Percentiles rank a stretch among this genome's conserved stretches.
These are phyloP conservation scores for Eucalyptus paniculata DNA, from an alignment of 345 rosid genomes.

Conservation along the genomic window DNA sequence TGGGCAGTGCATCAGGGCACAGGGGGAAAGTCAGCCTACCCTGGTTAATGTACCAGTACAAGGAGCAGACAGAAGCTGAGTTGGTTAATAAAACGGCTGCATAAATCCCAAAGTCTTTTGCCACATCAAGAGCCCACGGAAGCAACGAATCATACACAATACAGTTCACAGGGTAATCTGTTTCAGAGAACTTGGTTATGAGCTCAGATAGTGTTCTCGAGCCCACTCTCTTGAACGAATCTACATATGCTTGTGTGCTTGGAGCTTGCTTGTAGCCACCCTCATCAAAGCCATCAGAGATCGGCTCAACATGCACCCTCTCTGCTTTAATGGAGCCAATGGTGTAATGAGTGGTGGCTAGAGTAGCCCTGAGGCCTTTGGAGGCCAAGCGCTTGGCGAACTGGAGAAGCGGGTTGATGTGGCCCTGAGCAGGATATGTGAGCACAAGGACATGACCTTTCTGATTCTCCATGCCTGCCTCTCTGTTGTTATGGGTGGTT, in stretches of 20 bases:
- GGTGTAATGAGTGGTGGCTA: constrained; percentile 63
- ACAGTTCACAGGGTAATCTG: constrained; percentile 14
- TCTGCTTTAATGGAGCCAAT: constrained; percentile 24
- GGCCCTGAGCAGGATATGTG: constrained; percentile 80
- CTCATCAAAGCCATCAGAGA: constrained; percentile 67
- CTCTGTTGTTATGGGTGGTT: background rate
- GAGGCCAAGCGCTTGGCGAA: constrained; percentile 63
- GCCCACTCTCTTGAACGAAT: constrained; percentile 23
- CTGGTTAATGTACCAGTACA: constrained; percentile 13
- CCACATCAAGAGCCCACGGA: constrained; percentile 40
- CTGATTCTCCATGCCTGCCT: background rate
- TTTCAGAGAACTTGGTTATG: constrained; percentile 8
- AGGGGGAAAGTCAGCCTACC: constrained; percentile 15
- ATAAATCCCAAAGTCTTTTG: constrained; percentile 12
- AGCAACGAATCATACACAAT: constrained; percentile 33
- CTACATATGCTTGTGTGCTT: constrained; percentile 16
- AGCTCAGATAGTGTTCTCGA: constrained; percentile 27
- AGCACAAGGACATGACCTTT: constrained; percentile 34
- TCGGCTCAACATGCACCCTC: constrained; percentile 30
- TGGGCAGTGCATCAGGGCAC: background rate
- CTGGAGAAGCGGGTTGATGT: constrained; percentile 69
- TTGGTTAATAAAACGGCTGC: constrained; percentile 25
- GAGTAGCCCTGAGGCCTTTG: constrained; percentile 47
- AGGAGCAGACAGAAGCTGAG: constrained; percentile 33
- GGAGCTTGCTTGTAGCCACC: constrained; percentile 34